These are phyloP conservation scores for Smallanthus sonchifolius DNA, from an alignment of 129 eudicot species.

Conservation along the genomic window DNA sequence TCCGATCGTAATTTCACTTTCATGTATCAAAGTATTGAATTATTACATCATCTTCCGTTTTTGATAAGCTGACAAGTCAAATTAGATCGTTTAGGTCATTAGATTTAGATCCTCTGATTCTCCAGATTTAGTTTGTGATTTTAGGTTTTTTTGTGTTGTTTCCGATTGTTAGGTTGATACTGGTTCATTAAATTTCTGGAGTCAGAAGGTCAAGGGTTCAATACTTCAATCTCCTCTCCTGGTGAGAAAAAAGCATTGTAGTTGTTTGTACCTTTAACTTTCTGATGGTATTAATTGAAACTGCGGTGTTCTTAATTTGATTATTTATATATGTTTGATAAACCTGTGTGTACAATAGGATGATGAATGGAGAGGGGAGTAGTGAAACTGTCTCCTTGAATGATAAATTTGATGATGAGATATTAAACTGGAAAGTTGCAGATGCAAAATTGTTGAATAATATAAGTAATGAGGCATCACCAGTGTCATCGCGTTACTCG, in stretches of 20 bases:
- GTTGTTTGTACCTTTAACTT: background rate
- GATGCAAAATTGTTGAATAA: constrained; percentile 32
- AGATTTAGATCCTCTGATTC: constrained; percentile 4
- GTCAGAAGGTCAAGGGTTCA: constrained; percentile 20
- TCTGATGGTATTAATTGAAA: background rate
- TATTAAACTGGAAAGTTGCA: constrained; percentile 30
- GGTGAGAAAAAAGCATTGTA: constrained; percentile 5
- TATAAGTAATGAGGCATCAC: constrained; percentile 34
- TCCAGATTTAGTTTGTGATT: constrained; percentile 15
- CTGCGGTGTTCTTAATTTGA: background rate
- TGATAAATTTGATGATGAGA: constrained; percentile 37
- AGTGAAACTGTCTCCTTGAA: constrained; percentile 34
- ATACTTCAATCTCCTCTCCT: constrained; percentile 11
- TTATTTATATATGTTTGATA: background rate
- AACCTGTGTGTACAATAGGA: constrained; percentile 29
- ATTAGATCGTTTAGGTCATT: constrained; percentile 12
- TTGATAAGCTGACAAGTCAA: background rate
- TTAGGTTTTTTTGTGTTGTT: background rate
- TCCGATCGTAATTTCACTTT: constrained; percentile 14
- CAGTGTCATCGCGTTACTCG: constrained; percentile 59
- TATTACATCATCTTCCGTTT: background rate
- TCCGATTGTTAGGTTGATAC: background rate
- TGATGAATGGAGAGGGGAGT: constrained; percentile 59
- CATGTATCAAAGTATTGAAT: constrained; percentile 1
- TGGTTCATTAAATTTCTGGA: background rate